Evolutionary conservation across 768 basidiomycete species (phyloP).

Genomic region (Favolaschia claudopus): DNA sequence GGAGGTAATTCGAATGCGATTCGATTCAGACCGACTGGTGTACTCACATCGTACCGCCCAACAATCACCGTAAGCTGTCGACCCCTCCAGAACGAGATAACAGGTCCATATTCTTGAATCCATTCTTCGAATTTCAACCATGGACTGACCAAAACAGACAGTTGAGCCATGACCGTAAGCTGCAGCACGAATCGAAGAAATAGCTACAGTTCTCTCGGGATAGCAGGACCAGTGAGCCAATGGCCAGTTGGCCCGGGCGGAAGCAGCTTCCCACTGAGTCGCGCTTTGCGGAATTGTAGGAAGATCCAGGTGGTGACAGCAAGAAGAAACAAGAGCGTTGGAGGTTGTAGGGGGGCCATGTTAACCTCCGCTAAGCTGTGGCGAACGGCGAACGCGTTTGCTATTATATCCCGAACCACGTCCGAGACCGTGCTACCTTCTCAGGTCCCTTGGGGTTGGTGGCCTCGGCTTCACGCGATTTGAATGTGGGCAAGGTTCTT

Average conservation of each 20-base stretch:
- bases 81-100: conserved; percentile 65
- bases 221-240: conserved; percentile 47
- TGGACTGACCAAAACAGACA: conserved; percentile 36
- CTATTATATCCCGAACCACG: too few relatives aligned
- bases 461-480: too few relatives aligned
- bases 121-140: conserved; percentile 65
- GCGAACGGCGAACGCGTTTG: too few relatives aligned
- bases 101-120: conserved; percentile 66
- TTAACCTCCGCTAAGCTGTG: neutral
- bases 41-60: conserved; percentile 44
- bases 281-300: neutral
- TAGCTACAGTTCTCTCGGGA: conserved; percentile 41
- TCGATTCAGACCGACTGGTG: neutral
- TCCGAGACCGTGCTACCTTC: too few relatives aligned
- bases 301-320: neutral
- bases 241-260: conserved; percentile 55
- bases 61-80: conserved; percentile 52
- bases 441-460: too few relatives aligned
- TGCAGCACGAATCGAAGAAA: neutral
- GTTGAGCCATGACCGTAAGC: neutral
- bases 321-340: neutral
- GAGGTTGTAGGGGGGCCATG: neutral
- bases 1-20: neutral
- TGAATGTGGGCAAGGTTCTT: too few relatives aligned
- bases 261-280: conserved; percentile 17